Percentiles rank a stretch among this genome's conserved stretches.
phyloP scores from a whole-genome alignment of 768 basidiomycete species.

The Austroboletus eburneus region DNA sequence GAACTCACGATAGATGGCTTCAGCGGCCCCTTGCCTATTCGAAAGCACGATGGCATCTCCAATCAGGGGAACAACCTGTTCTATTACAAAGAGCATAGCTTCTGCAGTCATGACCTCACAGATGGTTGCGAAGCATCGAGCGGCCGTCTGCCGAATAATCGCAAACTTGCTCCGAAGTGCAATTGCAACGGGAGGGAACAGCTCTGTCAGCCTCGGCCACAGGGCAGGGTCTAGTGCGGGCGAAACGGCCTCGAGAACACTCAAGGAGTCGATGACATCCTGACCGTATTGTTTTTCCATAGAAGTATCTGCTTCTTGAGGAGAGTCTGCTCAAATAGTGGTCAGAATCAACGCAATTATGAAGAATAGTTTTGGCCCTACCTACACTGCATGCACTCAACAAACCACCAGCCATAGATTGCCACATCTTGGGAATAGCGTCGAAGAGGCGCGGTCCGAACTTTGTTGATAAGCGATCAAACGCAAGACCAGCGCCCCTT shows the following conservation, averaged over 20 bases:
- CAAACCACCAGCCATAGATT: constrained; percentile 80
- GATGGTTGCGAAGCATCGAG: constrained; percentile 81
- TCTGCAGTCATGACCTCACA: constrained; percentile 82
- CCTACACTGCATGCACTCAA: constrained; percentile 63
- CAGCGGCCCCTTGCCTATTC: constrained; percentile 86
- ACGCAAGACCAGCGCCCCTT: constrained; percentile 81
- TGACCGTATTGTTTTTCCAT: constrained; percentile 78
- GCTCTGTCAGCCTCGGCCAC: constrained; percentile 60
- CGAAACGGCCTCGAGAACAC: constrained; percentile 79
- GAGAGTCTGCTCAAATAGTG: constrained; percentile 39
- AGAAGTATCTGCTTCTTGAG: constrained; percentile 54
- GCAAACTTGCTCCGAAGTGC: constrained; percentile 85
- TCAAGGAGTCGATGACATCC: constrained; percentile 89
- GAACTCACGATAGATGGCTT: constrained; percentile 86
- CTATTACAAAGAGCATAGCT: constrained; percentile 88
- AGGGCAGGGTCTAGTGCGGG: constrained; percentile 71
- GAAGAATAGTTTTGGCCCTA: constrained; percentile 32
- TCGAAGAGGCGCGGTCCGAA: constrained; percentile 74
- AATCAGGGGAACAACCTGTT: constrained; percentile 74
- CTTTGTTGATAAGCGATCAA: constrained; percentile 67
- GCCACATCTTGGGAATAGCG: constrained; percentile 92
- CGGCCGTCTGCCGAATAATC: constrained; percentile 85
- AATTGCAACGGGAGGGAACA: constrained; percentile 72
- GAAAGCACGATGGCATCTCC: constrained; percentile 70
- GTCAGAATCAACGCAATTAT: neutral